phyloP scores from a whole-genome alignment of 148 eudicot species.

The Selenicereus undatus region DNA sequence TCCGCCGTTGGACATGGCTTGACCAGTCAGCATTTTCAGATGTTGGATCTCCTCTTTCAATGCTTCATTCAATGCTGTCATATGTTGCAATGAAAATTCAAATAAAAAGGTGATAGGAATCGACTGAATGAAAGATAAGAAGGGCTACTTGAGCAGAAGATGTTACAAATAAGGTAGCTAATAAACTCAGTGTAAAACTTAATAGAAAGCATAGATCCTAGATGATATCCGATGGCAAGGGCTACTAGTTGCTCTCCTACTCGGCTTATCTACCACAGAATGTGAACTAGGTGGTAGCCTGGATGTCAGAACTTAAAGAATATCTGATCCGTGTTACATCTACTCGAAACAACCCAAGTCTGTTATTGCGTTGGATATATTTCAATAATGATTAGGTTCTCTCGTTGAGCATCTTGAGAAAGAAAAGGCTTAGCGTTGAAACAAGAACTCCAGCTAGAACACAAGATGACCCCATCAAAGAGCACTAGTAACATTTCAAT shows the following conservation, averaged over 20 bases:
- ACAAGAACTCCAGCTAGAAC: not conserved
- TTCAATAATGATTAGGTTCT: not conserved
- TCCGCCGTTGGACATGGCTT: conserved; percentile 64
- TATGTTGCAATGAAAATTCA: not conserved
- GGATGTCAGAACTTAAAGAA: too few relatives aligned
- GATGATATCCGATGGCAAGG: not conserved
- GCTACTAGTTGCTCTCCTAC: too few relatives aligned
- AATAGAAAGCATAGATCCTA: not conserved
- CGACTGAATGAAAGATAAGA: not conserved
- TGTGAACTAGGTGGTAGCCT: too few relatives aligned
- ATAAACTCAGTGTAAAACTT: not conserved
- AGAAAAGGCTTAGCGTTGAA: not conserved
- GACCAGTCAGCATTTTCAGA: conserved; percentile 80
- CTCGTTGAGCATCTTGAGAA: not conserved
- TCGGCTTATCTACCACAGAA: too few relatives aligned
- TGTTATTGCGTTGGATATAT: not conserved
- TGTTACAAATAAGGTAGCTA: conserved; percentile 1
- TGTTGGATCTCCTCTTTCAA: conserved; percentile 93
- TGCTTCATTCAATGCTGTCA: conserved; percentile 77
- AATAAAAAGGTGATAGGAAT: not conserved
- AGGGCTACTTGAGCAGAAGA: not conserved
- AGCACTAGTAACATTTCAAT: not conserved
- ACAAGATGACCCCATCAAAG: not conserved
- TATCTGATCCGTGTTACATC: not conserved
- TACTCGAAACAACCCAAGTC: not conserved